phyloP scores from a whole-genome alignment of 306 rosid genomes.

The Medicago arabica region DNA sequence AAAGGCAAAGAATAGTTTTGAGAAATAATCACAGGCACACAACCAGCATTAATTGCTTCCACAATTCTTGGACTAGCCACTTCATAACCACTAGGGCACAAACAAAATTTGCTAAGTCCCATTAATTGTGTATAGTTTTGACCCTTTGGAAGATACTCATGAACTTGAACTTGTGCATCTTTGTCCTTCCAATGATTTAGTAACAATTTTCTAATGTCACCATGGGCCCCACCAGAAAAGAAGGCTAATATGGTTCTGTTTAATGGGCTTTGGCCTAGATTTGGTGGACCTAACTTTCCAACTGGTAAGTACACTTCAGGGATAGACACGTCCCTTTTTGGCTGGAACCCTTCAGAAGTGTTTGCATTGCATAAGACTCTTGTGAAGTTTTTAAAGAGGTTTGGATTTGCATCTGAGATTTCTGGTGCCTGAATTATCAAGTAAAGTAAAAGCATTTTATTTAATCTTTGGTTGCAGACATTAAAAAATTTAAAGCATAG shows the following conservation, averaged over 20 bases:
- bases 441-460: constrained; percentile 14
- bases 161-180: constrained; percentile 64
- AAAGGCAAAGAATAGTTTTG: constrained; percentile 68
- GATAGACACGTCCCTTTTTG: constrained; percentile 63
- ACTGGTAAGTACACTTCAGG: constrained; percentile 61
- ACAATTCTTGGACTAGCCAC: constrained; percentile 88
- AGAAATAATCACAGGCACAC: constrained; percentile 77
- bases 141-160: constrained; percentile 59
- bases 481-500: constrained; percentile 11
- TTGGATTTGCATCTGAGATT: constrained; percentile 52
- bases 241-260: constrained; percentile 60
- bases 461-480: background rate
- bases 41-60: constrained; percentile 69
- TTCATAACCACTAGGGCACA: constrained; percentile 87
- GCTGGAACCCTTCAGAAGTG: constrained; percentile 69
- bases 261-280: constrained; percentile 48
- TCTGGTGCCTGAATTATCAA: constrained; percentile 63
- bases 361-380: constrained; percentile 80
- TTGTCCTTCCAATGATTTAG: constrained; percentile 68
- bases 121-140: constrained; percentile 61
- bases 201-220: constrained; percentile 51
- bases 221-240: constrained; percentile 72
- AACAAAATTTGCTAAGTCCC: constrained; percentile 69
- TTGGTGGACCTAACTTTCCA: constrained; percentile 58
- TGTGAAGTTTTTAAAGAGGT: constrained; percentile 58